A percentile compares a stretch with the other conserved stretches of the same genome.
Conservation (phyloP, 2,329 filamentous ascomycete genomes). For the Corynespora cassiicola region DNA sequence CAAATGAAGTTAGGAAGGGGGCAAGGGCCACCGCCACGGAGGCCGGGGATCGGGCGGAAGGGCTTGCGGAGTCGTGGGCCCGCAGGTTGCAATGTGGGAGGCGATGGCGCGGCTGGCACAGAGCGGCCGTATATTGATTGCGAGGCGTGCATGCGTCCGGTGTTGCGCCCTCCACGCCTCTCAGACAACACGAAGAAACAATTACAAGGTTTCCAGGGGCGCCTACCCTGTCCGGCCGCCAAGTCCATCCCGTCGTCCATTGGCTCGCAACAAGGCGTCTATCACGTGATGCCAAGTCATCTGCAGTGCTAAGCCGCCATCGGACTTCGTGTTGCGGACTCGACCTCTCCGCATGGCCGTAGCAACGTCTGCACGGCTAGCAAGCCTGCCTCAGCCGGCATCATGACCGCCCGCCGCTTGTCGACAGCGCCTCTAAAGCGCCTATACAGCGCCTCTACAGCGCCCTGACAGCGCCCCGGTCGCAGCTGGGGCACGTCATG, state of each 20-base stretch:
- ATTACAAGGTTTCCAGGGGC: neutral
- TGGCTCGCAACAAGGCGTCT: neutral
- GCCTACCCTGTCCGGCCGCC: neutral
- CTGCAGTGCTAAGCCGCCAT: neutral
- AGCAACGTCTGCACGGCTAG: too few relatives aligned
- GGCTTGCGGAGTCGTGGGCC: conserved; percentile 2
- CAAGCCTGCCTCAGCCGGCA: too few relatives aligned
- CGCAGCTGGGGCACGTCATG: conserved; percentile 5
- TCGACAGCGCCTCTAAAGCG: too few relatives aligned
- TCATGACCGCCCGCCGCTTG: too few relatives aligned
- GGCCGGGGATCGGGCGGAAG: too few relatives aligned
- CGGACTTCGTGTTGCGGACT: conserved; percentile 9
- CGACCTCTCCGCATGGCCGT: conserved; percentile 5
- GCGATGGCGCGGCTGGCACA: conserved; percentile 5
- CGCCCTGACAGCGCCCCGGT: neutral
- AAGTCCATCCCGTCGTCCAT: neutral
- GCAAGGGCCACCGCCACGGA: too few relatives aligned
- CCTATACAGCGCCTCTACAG: neutral
- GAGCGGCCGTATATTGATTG: conserved; percentile 3
- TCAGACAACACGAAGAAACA: conserved; percentile 11
- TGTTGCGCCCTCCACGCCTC: too few relatives aligned
- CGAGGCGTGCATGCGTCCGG: conserved; percentile 15
- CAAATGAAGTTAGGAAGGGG: too few relatives aligned
- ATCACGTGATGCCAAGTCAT: conserved; percentile 1
- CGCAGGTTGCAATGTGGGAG: neutral